Evolutionary conservation across 1,139 yeast genomes (phyloP), one percentile per base, ranked within the genome.

Genomic region (Trichomonascaceae sp.): DNA sequence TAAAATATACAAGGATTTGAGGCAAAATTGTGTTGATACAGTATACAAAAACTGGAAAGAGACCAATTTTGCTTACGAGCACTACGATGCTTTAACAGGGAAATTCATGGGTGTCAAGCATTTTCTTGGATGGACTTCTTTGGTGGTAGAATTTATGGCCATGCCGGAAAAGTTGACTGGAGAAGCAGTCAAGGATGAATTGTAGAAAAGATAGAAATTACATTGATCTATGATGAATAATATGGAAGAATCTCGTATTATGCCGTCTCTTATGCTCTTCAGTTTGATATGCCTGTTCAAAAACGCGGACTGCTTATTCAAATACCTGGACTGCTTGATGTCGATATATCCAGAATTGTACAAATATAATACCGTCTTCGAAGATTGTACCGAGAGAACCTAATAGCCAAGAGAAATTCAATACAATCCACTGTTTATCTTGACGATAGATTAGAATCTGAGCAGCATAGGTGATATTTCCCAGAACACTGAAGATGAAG

Each of bases 81-180:
- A 90, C 66, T 93, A 93, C 67, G 84, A 88, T 61, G 95, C 89
- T 57, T 69, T 66, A 32, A 81, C 83, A 3, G 99, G 99, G 1
- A 68, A 70, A 2, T 87, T 91, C 1, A 81, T 82, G 63, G 90
- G 98, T 8, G 95, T 93, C 4, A 85, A 87, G 67, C 93, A 89
- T 66, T 93, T 93, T 71, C 76, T 90, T 49, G 99, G 99, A 2
- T 93, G 99, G 99, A 84, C 97, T 0, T 83, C 96, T 0, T 71
- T 90, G 57, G 85, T 87, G 4, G 81, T 88, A 12, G 76, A 83
- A 61, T 87, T 93, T 67, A 87, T 95, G 95, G 78, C 79, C 52
- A 82, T 87, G 87, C 91, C 93, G 1, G 82, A 79, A 58, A 54
- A 50, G 19, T 45, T 67, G 38, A n/a, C 39, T 41, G 17, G 41